phyloP scores from a whole-genome alignment of 495 filamentous ascomycete genomes.

The Pseudomonodictys pantanalensis region DNA sequence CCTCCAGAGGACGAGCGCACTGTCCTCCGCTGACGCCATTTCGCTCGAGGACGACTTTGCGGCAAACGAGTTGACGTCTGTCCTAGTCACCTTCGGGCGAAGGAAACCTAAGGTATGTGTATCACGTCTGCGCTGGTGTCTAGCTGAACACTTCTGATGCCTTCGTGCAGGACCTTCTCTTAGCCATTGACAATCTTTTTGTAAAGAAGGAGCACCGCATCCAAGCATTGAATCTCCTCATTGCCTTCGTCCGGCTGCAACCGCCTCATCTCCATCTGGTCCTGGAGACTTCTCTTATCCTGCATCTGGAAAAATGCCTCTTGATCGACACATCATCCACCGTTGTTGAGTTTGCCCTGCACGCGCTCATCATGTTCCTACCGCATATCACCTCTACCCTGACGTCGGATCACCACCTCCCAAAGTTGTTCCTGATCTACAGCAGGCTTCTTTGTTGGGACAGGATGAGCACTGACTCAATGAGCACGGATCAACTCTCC shows the following conservation, averaged over 20 bases:
- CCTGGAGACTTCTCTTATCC: conserved; percentile 62
- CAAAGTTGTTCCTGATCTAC: conserved; percentile 72
- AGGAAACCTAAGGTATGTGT: conserved; percentile 61
- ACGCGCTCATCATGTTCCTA: conserved; percentile 68
- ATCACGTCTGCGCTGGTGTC: neutral
- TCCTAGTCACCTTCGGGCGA: conserved; percentile 60
- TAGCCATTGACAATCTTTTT: conserved; percentile 57
- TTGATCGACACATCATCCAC: conserved; percentile 69
- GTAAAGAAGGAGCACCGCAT: conserved; percentile 57
- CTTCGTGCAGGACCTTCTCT: conserved; percentile 58
- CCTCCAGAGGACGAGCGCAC: conserved; percentile 51
- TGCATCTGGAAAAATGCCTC: conserved; percentile 64
- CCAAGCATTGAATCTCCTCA: conserved; percentile 57
- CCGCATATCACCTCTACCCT: conserved; percentile 69
- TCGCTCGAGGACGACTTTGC: conserved; percentile 48
- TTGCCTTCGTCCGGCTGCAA: conserved; percentile 62
- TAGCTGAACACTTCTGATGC: too few relatives aligned
- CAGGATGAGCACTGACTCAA: conserved; percentile 33
- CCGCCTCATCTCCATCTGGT: conserved; percentile 71
- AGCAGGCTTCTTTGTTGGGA: conserved; percentile 73
- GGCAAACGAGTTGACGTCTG: conserved; percentile 49
- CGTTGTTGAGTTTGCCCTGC: conserved; percentile 63
- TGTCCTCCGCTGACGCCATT: conserved; percentile 41
- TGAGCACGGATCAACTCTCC: neutral
- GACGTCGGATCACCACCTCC: conserved; percentile 51